phyloP scores from a whole-genome alignment of 495 filamentous ascomycete genomes.

The Aspergillus indologenus region DNA sequence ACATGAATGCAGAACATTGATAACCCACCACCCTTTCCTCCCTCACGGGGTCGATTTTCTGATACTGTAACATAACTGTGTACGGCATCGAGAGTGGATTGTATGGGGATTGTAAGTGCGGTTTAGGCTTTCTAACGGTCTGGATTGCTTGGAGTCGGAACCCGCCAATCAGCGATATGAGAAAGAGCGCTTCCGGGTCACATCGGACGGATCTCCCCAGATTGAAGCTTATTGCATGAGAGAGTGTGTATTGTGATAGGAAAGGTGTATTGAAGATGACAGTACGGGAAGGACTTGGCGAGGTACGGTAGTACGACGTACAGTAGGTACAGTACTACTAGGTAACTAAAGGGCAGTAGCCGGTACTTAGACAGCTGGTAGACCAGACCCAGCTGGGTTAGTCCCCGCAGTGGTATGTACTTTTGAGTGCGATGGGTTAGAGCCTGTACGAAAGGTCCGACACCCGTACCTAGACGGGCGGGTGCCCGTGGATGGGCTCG shows the following conservation, averaged over 20 bases:
- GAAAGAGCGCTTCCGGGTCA: background rate
- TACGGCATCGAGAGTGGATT: background rate
- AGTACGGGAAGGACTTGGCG: background rate
- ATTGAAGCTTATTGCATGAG: slow-evolving; percentile 3
- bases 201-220: slow-evolving; percentile 5
- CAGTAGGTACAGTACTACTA: too few species aligned
- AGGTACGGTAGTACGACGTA: too few species aligned
- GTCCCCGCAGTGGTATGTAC: background rate
- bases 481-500: background rate
- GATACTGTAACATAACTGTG: slow-evolving; percentile 5
- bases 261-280: background rate
- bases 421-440: background rate
- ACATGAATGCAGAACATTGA: background rate
- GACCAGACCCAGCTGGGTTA: background rate
- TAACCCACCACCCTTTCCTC: background rate
- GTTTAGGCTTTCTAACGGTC: background rate
- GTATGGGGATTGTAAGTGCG: background rate
- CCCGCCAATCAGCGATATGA: slow-evolving; percentile 5
- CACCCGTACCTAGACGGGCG: background rate
- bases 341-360: too few species aligned
- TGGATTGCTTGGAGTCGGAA: background rate
- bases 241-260: background rate
- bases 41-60: background rate
- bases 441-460: background rate
- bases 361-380: background rate